A percentile compares a stretch with the other conserved stretches of the same genome.
These are phyloP conservation scores for Pyrenophora graminea DNA, from an alignment of 2,329 filamentous ascomycete genomes.

Conservation along the genomic window DNA sequence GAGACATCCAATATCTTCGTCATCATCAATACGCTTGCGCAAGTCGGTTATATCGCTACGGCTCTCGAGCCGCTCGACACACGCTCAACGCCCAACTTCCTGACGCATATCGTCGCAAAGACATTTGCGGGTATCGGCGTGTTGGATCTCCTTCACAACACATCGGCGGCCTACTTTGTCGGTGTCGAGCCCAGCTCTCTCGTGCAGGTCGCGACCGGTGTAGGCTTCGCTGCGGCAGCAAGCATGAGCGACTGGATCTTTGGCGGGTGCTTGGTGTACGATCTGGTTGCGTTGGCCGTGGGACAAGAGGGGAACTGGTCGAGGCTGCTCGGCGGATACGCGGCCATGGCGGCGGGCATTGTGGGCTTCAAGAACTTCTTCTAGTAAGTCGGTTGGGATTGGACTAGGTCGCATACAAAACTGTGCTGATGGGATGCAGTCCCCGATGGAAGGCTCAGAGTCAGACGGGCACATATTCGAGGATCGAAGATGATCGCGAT, in stretches of 20 bases:
- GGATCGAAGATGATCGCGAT: slow-evolving; percentile 16
- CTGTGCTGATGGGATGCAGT: slow-evolving; percentile 31
- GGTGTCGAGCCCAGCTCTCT: slow-evolving; percentile 51
- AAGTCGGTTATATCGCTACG: slow-evolving; percentile 59
- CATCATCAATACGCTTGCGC: slow-evolving; percentile 58
- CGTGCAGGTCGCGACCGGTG: slow-evolving; percentile 58
- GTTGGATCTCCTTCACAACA: slow-evolving; percentile 64
- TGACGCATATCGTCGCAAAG: slow-evolving; percentile 63
- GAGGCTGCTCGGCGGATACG: slow-evolving; percentile 56
- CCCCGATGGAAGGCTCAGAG: slow-evolving; percentile 28
- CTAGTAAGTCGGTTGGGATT: slow-evolving; percentile 47
- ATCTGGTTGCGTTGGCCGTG: slow-evolving; percentile 58
- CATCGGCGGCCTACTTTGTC: slow-evolving; percentile 60
- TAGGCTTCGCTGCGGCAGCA: slow-evolving; percentile 58
- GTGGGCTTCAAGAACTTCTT: slow-evolving; percentile 58
- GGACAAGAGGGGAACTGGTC: slow-evolving; percentile 60
- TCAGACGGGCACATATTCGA: slow-evolving; percentile 22
- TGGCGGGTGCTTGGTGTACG: slow-evolving; percentile 63
- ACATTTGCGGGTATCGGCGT: slow-evolving; percentile 65
- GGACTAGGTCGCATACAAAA: not conserved
- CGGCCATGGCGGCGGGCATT: slow-evolving; percentile 57
- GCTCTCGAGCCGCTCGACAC: slow-evolving; percentile 57
- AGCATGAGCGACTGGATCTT: slow-evolving; percentile 64
- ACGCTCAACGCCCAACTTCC: slow-evolving; percentile 54
- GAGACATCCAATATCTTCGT: slow-evolving; percentile 61